Evolutionary conservation across 768 basidiomycete species (phyloP).

Genomic region (Boletus rubescentipes): DNA sequence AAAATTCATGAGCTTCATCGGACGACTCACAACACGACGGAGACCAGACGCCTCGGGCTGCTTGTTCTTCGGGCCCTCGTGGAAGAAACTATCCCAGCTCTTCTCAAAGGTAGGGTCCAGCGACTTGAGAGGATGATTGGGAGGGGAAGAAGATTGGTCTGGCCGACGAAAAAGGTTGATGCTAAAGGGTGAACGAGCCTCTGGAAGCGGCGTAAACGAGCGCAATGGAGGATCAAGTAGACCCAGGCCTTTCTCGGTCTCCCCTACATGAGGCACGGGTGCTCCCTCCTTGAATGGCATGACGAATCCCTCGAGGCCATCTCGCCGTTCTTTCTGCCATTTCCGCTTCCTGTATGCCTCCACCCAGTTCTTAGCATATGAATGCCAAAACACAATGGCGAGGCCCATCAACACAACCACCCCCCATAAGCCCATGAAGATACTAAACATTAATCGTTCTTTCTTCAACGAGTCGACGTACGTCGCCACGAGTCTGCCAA

Average conservation of each 20-base stretch:
- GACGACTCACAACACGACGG: slow-evolving; percentile 26
- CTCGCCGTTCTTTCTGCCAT: slow-evolving; percentile 54
- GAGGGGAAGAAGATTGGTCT: slow-evolving; percentile 29
- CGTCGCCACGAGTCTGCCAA: slow-evolving; percentile 68
- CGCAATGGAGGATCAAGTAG: slow-evolving; percentile 31
- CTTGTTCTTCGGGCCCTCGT: slow-evolving; percentile 20
- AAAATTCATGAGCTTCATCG: slow-evolving; percentile 45
- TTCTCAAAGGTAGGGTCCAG: slow-evolving; percentile 36
- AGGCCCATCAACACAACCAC: slow-evolving; percentile 82
- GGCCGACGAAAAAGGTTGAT: slow-evolving; percentile 40
- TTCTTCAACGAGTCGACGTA: slow-evolving; percentile 74
- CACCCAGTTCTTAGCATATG: slow-evolving; percentile 50
- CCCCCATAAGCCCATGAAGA: slow-evolving; percentile 84
- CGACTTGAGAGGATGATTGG: slow-evolving; percentile 24
- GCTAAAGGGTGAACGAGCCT: slow-evolving; percentile 29
- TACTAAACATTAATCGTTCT: slow-evolving; percentile 78
- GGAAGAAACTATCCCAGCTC: slow-evolving; percentile 49
- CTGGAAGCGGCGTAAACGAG: slow-evolving; percentile 54
- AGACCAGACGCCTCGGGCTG: slow-evolving; percentile 27
- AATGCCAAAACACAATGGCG: slow-evolving; percentile 68
- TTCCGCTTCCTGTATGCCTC: slow-evolving; percentile 47
- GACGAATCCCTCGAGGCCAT: slow-evolving; percentile 45
- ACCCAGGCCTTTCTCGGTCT: slow-evolving; percentile 26
- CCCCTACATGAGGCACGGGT: slow-evolving; percentile 19
- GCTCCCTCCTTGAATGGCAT: slow-evolving; percentile 21